These are phyloP conservation scores for Nicotiana sylvestris DNA, from an alignment of 257 asterid genomes.

Conservation along the genomic window DNA sequence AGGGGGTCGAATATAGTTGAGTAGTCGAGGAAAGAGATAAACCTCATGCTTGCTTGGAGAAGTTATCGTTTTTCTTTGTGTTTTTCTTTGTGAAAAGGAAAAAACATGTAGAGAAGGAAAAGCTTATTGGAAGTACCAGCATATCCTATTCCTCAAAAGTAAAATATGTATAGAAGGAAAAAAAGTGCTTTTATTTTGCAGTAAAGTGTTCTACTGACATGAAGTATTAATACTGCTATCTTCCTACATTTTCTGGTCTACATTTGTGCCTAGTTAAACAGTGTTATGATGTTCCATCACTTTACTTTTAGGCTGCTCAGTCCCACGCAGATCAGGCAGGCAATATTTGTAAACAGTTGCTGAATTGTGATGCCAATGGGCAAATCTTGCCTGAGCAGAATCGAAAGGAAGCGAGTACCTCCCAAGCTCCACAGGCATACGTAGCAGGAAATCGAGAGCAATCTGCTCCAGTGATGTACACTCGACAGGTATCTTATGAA, in stretches of 20 bases:
- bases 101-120: neutral
- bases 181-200: neutral
- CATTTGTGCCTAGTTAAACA: neutral
- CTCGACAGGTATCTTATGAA: constrained; percentile 47
- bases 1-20: neutral
- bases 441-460: constrained; percentile 37
- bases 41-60: constrained; percentile 2
- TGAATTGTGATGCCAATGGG: constrained; percentile 24
- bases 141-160: neutral
- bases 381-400: constrained; percentile 31
- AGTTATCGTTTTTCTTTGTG: neutral
- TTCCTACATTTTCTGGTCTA: neutral
- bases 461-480: constrained; percentile 52
- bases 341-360: constrained; percentile 36
- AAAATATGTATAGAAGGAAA: neutral
- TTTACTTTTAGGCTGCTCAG: constrained; percentile 62
- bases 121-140: neutral
- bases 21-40: neutral
- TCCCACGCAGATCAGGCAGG: constrained; percentile 50
- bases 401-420: constrained; percentile 23
- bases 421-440: constrained; percentile 31
- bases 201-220: neutral
- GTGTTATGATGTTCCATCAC: neutral
- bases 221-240: neutral
- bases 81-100: neutral